Conservation (phyloP, 306 rosid species). For the Cyamopsis tetragonoloba region DNA sequence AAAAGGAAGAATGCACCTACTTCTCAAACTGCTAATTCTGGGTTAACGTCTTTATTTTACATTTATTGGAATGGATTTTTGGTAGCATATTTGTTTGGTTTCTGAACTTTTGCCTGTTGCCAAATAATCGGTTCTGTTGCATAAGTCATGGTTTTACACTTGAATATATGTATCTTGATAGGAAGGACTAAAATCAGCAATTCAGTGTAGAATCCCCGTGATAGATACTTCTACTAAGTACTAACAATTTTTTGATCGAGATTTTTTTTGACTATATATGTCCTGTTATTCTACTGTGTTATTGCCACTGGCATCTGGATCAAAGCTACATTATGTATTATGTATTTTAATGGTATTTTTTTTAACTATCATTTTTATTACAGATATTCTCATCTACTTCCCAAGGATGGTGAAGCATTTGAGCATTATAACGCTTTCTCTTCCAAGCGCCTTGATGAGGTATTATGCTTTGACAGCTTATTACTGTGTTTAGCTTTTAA, state of each 20-base stretch:
- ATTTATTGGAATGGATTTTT: not conserved
- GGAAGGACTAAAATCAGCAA: not conserved
- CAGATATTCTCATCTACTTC: constrained; percentile 92
- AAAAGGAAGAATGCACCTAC: not conserved
- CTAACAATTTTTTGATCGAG: not conserved
- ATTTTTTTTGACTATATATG: too few species aligned
- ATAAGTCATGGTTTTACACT: not conserved
- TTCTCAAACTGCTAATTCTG: not conserved
- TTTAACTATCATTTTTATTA: constrained; percentile 15
- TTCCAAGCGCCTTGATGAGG: constrained; percentile 95
- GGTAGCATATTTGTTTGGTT: not conserved
- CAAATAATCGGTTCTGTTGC: not conserved
- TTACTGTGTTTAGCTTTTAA: not conserved
- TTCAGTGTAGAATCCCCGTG: not conserved
- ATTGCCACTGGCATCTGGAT: constrained; percentile 1
- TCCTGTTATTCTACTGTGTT: not conserved
- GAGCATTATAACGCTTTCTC: constrained; percentile 75
- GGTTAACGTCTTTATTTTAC: not conserved
- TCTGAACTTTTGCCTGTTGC: not conserved
- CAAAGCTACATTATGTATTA: constrained; percentile 11
- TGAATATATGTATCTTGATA: not conserved
- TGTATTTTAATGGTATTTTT: not conserved
- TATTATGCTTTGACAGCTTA: constrained; percentile 29
- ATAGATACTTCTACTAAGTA: too few species aligned
- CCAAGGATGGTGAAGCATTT: constrained; percentile 82